Conservation (phyloP, 371 early-diverging fungal genomes). For the Entomophthora muscae region DNA sequence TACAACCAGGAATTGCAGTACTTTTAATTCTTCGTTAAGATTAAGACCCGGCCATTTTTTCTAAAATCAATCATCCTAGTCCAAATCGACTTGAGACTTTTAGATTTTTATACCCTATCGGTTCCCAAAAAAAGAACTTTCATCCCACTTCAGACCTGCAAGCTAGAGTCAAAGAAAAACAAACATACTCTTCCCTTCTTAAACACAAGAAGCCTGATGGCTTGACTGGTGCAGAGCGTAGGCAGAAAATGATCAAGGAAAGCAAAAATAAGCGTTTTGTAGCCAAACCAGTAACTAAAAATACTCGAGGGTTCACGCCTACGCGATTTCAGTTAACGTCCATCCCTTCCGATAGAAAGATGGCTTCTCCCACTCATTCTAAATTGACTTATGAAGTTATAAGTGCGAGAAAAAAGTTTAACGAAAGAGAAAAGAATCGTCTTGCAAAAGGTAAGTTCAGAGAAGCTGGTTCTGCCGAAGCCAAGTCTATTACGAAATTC, state of each 20-base stretch:
- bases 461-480: conserved; percentile 6
- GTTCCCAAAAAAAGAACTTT: background rate
- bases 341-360: conserved; percentile 16
- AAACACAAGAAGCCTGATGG: conserved; percentile 27
- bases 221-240: conserved; percentile 10
- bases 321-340: conserved; percentile 22
- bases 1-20: too few relatives aligned
- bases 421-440: background rate
- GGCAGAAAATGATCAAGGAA: conserved; percentile 2
- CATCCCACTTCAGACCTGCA: background rate
- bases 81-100: background rate
- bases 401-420: conserved; percentile 1
- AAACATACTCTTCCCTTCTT: background rate
- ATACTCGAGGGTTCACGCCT: conserved; percentile 22
- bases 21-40: background rate
- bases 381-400: conserved; percentile 11
- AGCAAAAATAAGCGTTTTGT: background rate
- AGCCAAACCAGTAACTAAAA: conserved; percentile 12
- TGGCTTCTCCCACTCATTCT: background rate
- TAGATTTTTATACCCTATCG: background rate
- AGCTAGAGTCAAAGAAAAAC: background rate
- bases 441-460: conserved; percentile 12
- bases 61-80: background rate
- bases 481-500: background rate
- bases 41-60: background rate